Evolutionary conservation across 148 eudicot genomes (phyloP).

Genomic region (Vaccinium myrtillus): DNA sequence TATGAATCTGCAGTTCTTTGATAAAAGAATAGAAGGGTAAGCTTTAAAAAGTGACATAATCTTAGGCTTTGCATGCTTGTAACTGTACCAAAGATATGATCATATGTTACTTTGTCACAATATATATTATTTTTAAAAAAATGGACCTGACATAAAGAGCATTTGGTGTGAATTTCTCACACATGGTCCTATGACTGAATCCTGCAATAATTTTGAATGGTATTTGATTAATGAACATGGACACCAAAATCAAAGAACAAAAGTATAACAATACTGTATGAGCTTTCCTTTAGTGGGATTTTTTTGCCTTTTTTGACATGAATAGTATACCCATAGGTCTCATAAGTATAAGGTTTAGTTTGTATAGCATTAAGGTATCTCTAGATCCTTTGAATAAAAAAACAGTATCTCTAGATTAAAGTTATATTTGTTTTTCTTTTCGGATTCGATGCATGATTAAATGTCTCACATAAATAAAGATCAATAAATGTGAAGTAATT

Average conservation of each 20-base stretch:
- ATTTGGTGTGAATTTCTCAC: constrained; percentile 4
- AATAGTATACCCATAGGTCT: neutral
- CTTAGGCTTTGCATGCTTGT: constrained; percentile 20
- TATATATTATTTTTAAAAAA: neutral
- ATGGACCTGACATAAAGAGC: constrained; percentile 8
- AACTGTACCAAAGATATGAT: constrained; percentile 9
- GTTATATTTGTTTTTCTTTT: neutral
- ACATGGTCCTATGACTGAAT: neutral
- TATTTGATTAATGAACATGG: constrained; percentile 2
- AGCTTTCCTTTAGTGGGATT: constrained; percentile 11
- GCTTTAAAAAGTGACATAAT: constrained; percentile 16
- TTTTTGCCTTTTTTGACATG: neutral
- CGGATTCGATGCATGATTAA: neutral
- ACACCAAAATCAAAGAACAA: neutral
- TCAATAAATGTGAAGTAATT: neutral
- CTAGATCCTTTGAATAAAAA: neutral
- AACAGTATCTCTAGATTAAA: neutral
- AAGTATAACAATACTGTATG: neutral
- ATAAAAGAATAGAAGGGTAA: neutral
- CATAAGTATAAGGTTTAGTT: neutral
- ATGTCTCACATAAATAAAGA: neutral
- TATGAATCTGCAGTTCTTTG: constrained; percentile 12
- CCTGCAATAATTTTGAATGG: neutral
- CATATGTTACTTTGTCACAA: neutral
- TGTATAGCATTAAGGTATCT: neutral